Percentiles rank a stretch among this genome's conserved stretches.
Conservation (phyloP, 208 protist species). For the Phytomonas sp. region DNA sequence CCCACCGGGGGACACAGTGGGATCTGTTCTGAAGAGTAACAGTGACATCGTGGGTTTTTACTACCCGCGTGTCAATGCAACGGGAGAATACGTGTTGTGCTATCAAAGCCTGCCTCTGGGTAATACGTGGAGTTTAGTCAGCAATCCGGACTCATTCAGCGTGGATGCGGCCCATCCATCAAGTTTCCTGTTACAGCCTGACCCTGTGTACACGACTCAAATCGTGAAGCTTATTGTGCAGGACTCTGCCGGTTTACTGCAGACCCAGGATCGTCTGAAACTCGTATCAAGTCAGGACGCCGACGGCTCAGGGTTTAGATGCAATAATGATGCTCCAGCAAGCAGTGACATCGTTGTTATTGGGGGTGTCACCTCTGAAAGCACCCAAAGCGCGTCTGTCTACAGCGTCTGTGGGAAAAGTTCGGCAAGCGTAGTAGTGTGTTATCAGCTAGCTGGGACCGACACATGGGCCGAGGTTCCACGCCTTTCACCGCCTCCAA, state of each 20-base stretch:
- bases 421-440: constrained; percentile 47
- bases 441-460: constrained; percentile 42
- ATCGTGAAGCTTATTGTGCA: constrained; percentile 33
- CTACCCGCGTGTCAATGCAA: constrained; percentile 53
- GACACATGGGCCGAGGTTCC: constrained; percentile 75
- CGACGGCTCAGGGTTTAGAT: constrained; percentile 19
- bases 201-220: constrained; percentile 48
- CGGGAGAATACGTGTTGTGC: constrained; percentile 70
- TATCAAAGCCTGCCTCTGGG: constrained; percentile 52
- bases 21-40: constrained; percentile 32
- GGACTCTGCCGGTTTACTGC: constrained; percentile 29
- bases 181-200: constrained; percentile 31
- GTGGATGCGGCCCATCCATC: constrained; percentile 59
- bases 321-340: constrained; percentile 21
- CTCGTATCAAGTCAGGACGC: constrained; percentile 29
- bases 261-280: constrained; percentile 31
- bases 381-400: constrained; percentile 30
- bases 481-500: constrained; percentile 25
- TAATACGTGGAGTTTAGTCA: constrained; percentile 56
- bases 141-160: constrained; percentile 42
- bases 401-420: constrained; percentile 52
- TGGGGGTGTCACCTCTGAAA: constrained; percentile 22
- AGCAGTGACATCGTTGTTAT: constrained; percentile 38
- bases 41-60: constrained; percentile 51
- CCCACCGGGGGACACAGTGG: constrained; percentile 22